phyloP scores from a whole-genome alignment of 2,329 filamentous ascomycete genomes.

The Fusarium setosum region DNA sequence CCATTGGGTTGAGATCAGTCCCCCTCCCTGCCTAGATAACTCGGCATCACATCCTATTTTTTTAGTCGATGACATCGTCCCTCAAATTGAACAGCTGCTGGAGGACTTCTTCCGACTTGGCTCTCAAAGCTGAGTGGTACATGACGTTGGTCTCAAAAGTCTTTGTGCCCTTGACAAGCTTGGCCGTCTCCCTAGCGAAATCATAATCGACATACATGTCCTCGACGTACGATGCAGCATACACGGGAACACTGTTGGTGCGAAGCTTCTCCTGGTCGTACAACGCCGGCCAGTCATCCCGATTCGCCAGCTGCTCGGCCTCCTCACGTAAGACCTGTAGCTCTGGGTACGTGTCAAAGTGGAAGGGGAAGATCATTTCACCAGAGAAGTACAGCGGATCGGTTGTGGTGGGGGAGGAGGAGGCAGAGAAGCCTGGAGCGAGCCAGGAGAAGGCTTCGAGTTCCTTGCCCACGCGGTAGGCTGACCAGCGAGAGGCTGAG shows the following conservation, averaged over 20 bases:
- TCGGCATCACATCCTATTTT: not conserved
- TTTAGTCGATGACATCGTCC: constrained; percentile 72
- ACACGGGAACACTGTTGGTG: constrained; percentile 85
- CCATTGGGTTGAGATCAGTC: not conserved
- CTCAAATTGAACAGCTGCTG: constrained; percentile 80
- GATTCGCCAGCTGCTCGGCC: constrained; percentile 76
- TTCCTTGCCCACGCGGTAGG: constrained; percentile 69
- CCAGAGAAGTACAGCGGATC: constrained; percentile 82
- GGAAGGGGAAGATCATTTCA: constrained; percentile 91
- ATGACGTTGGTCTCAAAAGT: constrained; percentile 87
- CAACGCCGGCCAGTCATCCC: constrained; percentile 77
- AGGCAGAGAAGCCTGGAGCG: constrained; percentile 41
- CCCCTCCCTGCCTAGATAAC: not conserved
- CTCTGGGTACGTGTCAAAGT: constrained; percentile 85
- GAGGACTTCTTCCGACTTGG: constrained; percentile 80
- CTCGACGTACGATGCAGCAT: constrained; percentile 84
- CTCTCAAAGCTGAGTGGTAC: constrained; percentile 86
- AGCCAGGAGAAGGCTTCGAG: constrained; percentile 65
- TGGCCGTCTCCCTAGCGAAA: constrained; percentile 78
- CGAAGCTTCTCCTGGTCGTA: constrained; percentile 81
- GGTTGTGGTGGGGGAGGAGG: constrained; percentile 47
- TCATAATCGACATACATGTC: constrained; percentile 94
- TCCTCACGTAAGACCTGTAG: constrained; percentile 75
- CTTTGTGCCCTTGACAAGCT: constrained; percentile 79
- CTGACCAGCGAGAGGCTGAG: constrained; percentile 79